phyloP scores from a whole-genome alignment of 2,329 filamentous ascomycete species.

The Dendrostoma leiphaemia region DNA sequence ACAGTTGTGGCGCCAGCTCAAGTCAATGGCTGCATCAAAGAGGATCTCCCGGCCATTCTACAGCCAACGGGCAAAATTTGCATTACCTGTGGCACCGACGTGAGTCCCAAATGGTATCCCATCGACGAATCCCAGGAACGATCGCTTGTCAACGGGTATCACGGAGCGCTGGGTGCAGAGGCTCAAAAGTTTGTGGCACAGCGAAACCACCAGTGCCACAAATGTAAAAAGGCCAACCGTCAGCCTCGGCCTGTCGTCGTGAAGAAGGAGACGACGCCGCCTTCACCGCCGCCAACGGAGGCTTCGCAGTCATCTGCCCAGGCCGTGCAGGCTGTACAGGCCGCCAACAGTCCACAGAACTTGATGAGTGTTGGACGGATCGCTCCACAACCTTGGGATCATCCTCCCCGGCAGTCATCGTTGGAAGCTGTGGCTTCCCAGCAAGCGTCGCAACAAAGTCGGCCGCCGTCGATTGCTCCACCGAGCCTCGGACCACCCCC shows the following conservation, averaged over 20 bases:
- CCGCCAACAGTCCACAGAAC: constrained; percentile 14
- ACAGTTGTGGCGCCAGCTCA: constrained; percentile 23
- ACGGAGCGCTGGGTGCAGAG: constrained; percentile 51
- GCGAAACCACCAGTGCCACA: constrained; percentile 70
- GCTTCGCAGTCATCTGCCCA: constrained; percentile 26
- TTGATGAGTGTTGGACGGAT: constrained; percentile 17
- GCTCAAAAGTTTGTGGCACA: constrained; percentile 59
- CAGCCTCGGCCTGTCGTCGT: constrained; percentile 35
- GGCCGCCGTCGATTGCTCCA: constrained; percentile 4
- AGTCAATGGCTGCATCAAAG: constrained; percentile 27
- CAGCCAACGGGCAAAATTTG: constrained; percentile 54
- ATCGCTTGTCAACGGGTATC: constrained; percentile 50
- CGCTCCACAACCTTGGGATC: constrained; percentile 19
- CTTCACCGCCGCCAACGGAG: constrained; percentile 24
- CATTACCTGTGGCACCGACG: constrained; percentile 65
- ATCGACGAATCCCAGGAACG: constrained; percentile 52
- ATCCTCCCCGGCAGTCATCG: constrained; percentile 10
- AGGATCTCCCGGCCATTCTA: constrained; percentile 24
- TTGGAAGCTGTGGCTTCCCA: constrained; percentile 6
- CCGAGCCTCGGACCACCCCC: constrained; percentile 4
- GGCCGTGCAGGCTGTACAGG: constrained; percentile 24
- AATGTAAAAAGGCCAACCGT: constrained; percentile 60
- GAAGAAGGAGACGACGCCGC: constrained; percentile 25
- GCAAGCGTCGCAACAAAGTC: too few species aligned
- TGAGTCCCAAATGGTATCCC: constrained; percentile 73